A percentile compares a stretch with the other conserved stretches of the same genome.
phyloP scores from a whole-genome alignment of 1,284 basidiomycete species.

The Rhodotorula sp. region DNA sequence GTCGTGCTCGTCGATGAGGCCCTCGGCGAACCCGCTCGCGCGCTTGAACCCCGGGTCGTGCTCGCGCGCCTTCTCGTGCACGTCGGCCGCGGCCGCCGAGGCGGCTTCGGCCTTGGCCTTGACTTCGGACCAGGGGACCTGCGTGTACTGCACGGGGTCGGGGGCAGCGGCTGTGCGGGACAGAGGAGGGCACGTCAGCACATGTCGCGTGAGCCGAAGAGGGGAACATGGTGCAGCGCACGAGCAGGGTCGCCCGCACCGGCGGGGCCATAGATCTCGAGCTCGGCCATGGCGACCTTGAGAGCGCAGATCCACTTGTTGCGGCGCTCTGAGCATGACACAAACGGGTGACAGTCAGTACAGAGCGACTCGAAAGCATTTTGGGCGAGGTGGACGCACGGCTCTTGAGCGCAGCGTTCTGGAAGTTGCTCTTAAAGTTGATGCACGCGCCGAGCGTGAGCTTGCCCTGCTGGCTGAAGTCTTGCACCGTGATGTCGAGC shows the following conservation, averaged over 20 bases:
- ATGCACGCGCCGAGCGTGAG: constrained; percentile 79
- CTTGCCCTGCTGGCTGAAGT: constrained; percentile 79
- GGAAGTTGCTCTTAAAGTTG: constrained; percentile 87
- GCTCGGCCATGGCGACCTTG: constrained; percentile 64
- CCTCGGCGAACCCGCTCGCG: neutral
- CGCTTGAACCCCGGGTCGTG: constrained; percentile 1
- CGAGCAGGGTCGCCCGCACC: constrained; percentile 64
- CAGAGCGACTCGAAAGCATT: no score
- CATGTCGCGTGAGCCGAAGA: constrained; percentile 50
- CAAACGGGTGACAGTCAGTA: no score
- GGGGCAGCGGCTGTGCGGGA: constrained; percentile 49
- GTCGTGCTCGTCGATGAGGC: neutral
- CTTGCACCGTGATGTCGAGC: constrained; percentile 48
- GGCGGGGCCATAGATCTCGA: constrained; percentile 72
- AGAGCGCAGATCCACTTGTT: constrained; percentile 91
- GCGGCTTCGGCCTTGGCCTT: constrained; percentile 47
- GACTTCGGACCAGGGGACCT: constrained; percentile 70
- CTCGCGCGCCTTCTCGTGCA: neutral
- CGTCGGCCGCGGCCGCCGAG: neutral
- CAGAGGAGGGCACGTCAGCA: neutral
- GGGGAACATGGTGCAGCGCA: constrained; percentile 25
- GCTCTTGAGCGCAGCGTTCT: constrained; percentile 70
- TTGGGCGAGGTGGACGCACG: no score
- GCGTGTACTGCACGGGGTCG: constrained; percentile 60
- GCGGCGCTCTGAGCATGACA: constrained; percentile 58